These are phyloP conservation scores for Ogataea nakhonphanomensis DNA, from an alignment of 805 yeast genomes.

Conservation along the genomic window DNA sequence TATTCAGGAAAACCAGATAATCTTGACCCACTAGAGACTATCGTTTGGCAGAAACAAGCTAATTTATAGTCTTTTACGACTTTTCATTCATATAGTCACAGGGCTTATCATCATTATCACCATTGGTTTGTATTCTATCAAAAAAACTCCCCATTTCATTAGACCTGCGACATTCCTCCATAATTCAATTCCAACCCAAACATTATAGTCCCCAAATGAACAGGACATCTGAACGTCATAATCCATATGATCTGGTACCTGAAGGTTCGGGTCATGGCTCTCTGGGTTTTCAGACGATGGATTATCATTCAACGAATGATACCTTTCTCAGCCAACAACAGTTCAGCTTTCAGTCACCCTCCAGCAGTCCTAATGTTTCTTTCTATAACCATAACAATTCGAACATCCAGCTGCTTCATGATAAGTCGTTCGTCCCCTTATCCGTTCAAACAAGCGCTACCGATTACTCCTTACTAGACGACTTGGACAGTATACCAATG, in stretches of 20 bases:
- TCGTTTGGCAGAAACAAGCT: neutral
- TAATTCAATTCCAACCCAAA: neutral
- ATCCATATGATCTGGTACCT: conserved; percentile 1
- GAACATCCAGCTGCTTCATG: conserved; percentile 10
- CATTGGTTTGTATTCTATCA: no score
- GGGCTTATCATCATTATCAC: no score
- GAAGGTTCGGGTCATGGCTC: neutral
- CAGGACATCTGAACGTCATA: conserved; percentile 4
- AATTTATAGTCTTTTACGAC: neutral
- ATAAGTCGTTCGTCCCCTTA: conserved; percentile 7
- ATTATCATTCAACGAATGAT: neutral
- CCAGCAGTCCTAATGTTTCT: neutral
- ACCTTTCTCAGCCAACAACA: neutral
- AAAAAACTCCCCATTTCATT: no score
- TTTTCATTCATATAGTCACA: neutral
- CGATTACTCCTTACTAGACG: conserved; percentile 13
- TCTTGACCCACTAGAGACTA: conserved; percentile 1
- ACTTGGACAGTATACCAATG: conserved; percentile 4
- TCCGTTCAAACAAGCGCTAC: conserved; percentile 5
- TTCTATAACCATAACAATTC: conserved; percentile 16
- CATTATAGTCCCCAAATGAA: neutral
- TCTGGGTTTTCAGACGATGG: neutral
- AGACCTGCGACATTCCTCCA: no score
- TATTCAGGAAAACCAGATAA: conserved; percentile 12
- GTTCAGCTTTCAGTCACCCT: neutral